Conservation (phyloP, 345 rosid species). For the Ceriops zippeliana region DNA sequence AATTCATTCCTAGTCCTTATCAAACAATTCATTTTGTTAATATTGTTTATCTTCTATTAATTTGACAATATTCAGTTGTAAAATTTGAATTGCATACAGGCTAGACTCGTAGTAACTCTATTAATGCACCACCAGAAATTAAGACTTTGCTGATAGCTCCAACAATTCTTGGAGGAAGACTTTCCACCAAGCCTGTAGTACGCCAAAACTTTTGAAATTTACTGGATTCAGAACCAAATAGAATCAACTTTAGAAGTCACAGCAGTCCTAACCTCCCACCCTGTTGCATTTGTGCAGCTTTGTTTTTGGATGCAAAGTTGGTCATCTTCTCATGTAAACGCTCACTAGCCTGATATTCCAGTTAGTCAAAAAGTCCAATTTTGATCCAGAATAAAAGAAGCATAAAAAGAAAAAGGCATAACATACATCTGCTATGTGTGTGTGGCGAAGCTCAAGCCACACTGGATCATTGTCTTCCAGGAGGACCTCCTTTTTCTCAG, state of each 20-base stretch:
- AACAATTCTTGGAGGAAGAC: too few relatives aligned
- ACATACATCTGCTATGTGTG: slow-evolving; percentile 89
- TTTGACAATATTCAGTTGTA: too few relatives aligned
- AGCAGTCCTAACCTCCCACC: slow-evolving; percentile 40
- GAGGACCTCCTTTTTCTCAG: slow-evolving; percentile 74
- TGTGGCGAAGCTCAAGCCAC: slow-evolving; percentile 92
- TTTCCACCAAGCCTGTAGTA: too few relatives aligned
- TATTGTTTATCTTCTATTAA: too few relatives aligned
- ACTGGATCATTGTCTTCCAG: slow-evolving; percentile 84
- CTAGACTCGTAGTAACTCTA: too few relatives aligned
- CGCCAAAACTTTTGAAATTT: background rate
- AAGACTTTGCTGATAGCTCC: too few relatives aligned
- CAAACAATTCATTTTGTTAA: background rate
- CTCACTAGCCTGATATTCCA: slow-evolving; percentile 76
- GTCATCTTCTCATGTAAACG: slow-evolving; percentile 86
- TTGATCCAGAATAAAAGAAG: slow-evolving; percentile 8
- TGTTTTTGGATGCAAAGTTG: slow-evolving; percentile 76
- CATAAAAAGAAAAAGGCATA: slow-evolving; percentile 14
- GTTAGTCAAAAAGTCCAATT: slow-evolving; percentile 15
- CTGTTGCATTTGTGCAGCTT: slow-evolving; percentile 81
- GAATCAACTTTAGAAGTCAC: background rate
- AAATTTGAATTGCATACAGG: too few relatives aligned
- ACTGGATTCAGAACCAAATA: slow-evolving; percentile 1
- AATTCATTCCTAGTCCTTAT: background rate
- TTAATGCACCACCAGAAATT: too few relatives aligned